Percentiles rank a stretch among this genome's conserved stretches.
Evolutionary conservation across 2,329 filamentous ascomycete species (phyloP).

Genomic region (Penicillium vulpinum): DNA sequence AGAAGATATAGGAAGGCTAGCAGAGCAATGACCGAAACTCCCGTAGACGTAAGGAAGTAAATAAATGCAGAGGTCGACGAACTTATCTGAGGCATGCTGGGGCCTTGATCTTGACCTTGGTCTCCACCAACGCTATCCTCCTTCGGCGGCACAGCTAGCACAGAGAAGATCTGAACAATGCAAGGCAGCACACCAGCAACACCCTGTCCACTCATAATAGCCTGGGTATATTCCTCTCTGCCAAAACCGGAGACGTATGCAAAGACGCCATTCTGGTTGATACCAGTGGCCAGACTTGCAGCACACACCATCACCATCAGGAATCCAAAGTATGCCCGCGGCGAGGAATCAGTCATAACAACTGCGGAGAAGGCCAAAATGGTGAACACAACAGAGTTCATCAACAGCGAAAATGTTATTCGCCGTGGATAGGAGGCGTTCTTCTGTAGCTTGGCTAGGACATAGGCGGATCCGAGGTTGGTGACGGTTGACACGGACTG

Average conservation of each 20-base stretch:
- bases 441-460: slow-evolving; percentile 77
- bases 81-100: slow-evolving; percentile 45
- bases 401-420: slow-evolving; percentile 72
- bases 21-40: slow-evolving; percentile 69
- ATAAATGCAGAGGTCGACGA: slow-evolving; percentile 74
- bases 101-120: slow-evolving; percentile 28
- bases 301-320: slow-evolving; percentile 76
- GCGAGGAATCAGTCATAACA: slow-evolving; percentile 61
- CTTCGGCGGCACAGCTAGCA: slow-evolving; percentile 62
- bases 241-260: slow-evolving; percentile 87
- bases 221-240: slow-evolving; percentile 86
- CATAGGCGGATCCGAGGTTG: slow-evolving; percentile 72
- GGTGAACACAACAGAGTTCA: slow-evolving; percentile 75
- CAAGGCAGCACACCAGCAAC: slow-evolving; percentile 88
- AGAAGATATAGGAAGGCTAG: slow-evolving; percentile 73
- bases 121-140: slow-evolving; percentile 34
- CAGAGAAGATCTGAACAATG: slow-evolving; percentile 80
- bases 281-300: slow-evolving; percentile 76
- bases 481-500: slow-evolving; percentile 81
- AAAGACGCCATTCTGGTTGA: slow-evolving; percentile 93
- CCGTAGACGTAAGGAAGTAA: slow-evolving; percentile 87
- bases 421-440: slow-evolving; percentile 84
- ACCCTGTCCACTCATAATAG: slow-evolving; percentile 92
- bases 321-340: slow-evolving; percentile 73
- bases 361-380: slow-evolving; percentile 79